Percentiles rank a stretch among this genome's conserved stretches.
Evolutionary conservation across 2,329 filamentous ascomycete species (phyloP).

Genomic region (Scedosporium aurantiacum): DNA sequence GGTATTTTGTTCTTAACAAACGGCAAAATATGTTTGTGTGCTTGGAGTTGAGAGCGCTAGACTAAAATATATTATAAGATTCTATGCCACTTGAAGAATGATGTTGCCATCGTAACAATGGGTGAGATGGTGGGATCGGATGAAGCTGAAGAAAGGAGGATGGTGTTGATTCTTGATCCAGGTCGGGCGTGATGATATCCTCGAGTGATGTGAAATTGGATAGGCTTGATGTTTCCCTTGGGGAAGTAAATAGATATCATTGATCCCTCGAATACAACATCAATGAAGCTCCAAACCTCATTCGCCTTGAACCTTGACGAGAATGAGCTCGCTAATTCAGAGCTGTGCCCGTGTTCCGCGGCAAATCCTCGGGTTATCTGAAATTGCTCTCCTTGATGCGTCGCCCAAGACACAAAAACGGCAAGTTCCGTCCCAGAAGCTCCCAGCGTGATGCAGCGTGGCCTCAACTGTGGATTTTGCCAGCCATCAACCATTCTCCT

Average conservation of each 20-base stretch:
- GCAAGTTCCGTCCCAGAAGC: not conserved
- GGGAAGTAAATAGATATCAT: too few relatives aligned
- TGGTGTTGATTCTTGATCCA: too few relatives aligned
- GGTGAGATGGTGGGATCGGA: too few relatives aligned
- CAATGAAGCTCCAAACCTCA: not conserved
- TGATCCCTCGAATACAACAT: not conserved
- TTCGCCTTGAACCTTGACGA: too few relatives aligned
- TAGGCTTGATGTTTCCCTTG: too few relatives aligned
- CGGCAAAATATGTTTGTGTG: not conserved
- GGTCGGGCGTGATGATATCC: too few relatives aligned
- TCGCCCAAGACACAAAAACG: not conserved
- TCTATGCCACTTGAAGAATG: not conserved
- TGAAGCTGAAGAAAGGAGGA: too few relatives aligned
- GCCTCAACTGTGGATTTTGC: conserved; percentile 3
- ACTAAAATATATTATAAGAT: not conserved
- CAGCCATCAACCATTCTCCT: not conserved
- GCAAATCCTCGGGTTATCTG: not conserved
- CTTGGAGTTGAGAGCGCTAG: conserved; percentile 3
- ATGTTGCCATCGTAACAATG: not conserved
- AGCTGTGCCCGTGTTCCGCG: not conserved
- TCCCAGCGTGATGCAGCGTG: conserved; percentile 4
- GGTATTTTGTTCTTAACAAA: not conserved
- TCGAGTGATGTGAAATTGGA: too few relatives aligned
- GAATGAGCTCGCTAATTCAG: not conserved
- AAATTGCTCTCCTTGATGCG: not conserved